Base-by-base conservation (phyloP, 208 protist species). In the Leishmania lainsoni region DNA sequence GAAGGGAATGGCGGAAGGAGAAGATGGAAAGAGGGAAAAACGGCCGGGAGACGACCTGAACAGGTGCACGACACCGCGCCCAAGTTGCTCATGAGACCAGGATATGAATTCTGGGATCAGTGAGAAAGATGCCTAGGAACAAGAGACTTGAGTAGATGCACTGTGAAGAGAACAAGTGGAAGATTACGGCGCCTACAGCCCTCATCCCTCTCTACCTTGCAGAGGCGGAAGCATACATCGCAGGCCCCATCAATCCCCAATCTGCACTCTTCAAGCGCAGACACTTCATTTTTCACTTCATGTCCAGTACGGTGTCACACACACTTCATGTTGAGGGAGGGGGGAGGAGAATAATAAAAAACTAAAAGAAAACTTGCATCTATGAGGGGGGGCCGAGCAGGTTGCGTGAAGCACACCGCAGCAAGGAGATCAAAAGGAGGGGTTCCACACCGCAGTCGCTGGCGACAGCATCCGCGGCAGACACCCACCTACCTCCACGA, bases 251-350 rank as follows among this genome's bases (percentile, higher is more conserved):
- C 56, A 22, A 59, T 22, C 4, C 22, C 61, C 61, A 26, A 17
- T 10, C 29, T n/a, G 17, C 5, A 35, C 20, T 10, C 20, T n/a
- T 29, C 29, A 3, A 5, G n/a, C 4, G 61, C 10, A 68, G 0
- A n/a, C 32, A 39, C 20, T 70, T 48, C 14, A 48, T 70, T 1
- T 42, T 9, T 35, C 2, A 45, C 5, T 42, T 68, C 35, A 45
- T 70, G 65, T 35, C 65, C 65, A 70, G 65, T 48, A 70, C 35
- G 65, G 17, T 70, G 65, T 70, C 65, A 70, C 35, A 42, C 22
- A 70, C 35, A 70, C 65, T 70, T 48, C 65, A 70, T 39, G 35
- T 70, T 48, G 65, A 70, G 35, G 35, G 9, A 70, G 35, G 29
- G 16, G 35, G n/a, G 29, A 12, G 61, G 32, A 16, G 32, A 68